Base-by-base conservation (phyloP, 805 yeast genomes). In the Vanderwaltozyma tropicalis region DNA sequence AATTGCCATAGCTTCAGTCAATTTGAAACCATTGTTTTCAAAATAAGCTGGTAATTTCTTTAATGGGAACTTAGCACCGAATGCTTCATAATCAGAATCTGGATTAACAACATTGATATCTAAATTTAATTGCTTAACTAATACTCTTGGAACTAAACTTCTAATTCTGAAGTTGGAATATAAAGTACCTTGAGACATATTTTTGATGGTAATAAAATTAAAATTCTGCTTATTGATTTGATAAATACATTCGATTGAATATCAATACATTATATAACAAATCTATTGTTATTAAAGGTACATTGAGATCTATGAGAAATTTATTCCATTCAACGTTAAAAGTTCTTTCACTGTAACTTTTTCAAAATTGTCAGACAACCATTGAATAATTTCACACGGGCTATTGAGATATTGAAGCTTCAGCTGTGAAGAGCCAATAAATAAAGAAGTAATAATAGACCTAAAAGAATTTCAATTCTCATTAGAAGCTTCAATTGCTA, bases 11-110 rank as follows among this genome's bases (percentile, higher is more conserved):
- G 64, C 69, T 69, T 82, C 89, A 42, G 73, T 69, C 57, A 82
- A 68, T 62, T 78, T 79, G 70, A 66, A 76, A 42, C 89, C 88
- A 57, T 78, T 72, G 49, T 77, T 75, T 35, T 83, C 87, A 54
- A 71, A 46, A 48, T 78, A 79, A 45, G 83, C 74, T 56, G 94
- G 92, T 47, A 72, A 64, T 60, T 72, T 76, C 43, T 62, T 65
- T 55, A 77, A 65, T 47, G 89, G 87, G 73, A 81, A 82, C 53
- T 64, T 51, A 50, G 63, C 64, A 39, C 57, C 53, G 59, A 55
- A 74, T 53, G 65, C 67, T 28, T 61, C 68, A 32, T 57, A 50
- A 16, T 41, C 49, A 29, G 52, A 50, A 14, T 52, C 47, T 8
- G 63, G 59, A n/a, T 52, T 55, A 13, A 52, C 50, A 43, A 78